Percentiles rank a stretch among this genome's conserved stretches.
phyloP scores from a whole-genome alignment of 1,284 basidiomycete genomes.

The Trichosporon inkin region DNA sequence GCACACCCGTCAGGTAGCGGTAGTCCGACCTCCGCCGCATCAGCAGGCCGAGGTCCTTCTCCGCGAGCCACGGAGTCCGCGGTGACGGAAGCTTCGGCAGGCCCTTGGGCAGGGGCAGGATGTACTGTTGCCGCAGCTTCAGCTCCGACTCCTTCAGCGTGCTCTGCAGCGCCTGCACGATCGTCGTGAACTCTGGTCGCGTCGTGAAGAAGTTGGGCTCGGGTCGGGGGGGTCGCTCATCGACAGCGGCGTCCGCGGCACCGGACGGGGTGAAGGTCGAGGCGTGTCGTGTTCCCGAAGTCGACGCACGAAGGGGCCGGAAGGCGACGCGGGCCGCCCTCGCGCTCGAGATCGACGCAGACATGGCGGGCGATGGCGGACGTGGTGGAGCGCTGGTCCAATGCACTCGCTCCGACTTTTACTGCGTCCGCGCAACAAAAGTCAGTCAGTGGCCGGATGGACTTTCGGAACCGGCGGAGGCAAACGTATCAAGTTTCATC shows the following conservation, averaged over 20 bases:
- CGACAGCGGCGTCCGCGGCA: background rate
- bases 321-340: too few relatives aligned
- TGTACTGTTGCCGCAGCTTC: constrained; percentile 62
- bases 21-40: constrained; percentile 71
- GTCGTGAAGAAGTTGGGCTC: constrained; percentile 78
- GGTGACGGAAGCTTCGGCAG: constrained; percentile 59
- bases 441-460: constrained; percentile 13
- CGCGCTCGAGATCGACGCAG: background rate
- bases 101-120: constrained; percentile 72
- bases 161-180: constrained; percentile 63
- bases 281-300: background rate
- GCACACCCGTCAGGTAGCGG: constrained; percentile 60
- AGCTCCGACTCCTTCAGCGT: constrained; percentile 60
- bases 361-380: background rate
- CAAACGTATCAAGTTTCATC: background rate
- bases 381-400: background rate
- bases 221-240: constrained; percentile 40
- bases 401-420: constrained; percentile 15
- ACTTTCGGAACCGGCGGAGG: background rate
- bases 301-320: too few relatives aligned
- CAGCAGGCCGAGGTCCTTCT: constrained; percentile 61
- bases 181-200: constrained; percentile 71
- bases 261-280: constrained; percentile 13
- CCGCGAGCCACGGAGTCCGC: constrained; percentile 63
- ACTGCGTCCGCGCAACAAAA: constrained; percentile 6